phyloP scores from a whole-genome alignment of 2,329 filamentous ascomycete species.

The Colletotrichum agaves region DNA sequence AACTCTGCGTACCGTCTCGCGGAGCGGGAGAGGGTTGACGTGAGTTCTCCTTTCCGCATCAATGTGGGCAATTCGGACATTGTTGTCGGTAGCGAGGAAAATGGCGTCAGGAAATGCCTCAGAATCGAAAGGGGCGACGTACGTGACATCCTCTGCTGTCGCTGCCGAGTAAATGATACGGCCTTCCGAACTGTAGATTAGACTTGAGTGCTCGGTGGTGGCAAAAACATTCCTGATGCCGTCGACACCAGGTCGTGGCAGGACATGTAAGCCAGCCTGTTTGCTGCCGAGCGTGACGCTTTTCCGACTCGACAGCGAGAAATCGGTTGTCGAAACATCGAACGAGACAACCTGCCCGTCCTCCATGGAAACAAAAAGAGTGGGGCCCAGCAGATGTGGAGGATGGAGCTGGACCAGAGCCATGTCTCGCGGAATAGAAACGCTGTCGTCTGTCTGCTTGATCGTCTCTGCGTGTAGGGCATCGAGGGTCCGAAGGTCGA shows the following conservation, averaged over 20 bases:
- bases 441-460: constrained; percentile 69
- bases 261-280: constrained; percentile 81
- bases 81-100: constrained; percentile 79
- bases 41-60: constrained; percentile 90
- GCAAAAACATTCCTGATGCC: constrained; percentile 86
- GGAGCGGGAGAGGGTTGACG: constrained; percentile 80
- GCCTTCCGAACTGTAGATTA: constrained; percentile 91
- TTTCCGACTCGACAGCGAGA: constrained; percentile 76
- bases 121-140: constrained; percentile 84
- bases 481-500: constrained; percentile 74
- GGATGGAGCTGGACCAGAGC: constrained; percentile 82
- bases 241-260: constrained; percentile 69
- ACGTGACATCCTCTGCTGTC: constrained; percentile 85
- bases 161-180: constrained; percentile 93
- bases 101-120: constrained; percentile 84
- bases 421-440: constrained; percentile 85
- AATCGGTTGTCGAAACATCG: constrained; percentile 70
- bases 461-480: constrained; percentile 73
- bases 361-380: constrained; percentile 88
- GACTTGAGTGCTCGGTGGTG: constrained; percentile 90
- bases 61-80: constrained; percentile 82
- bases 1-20: constrained; percentile 86
- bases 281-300: constrained; percentile 87
- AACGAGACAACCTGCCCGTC: constrained; percentile 93
- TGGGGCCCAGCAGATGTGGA: constrained; percentile 67